These are phyloP conservation scores for Xerocomus alliaceus DNA, from an alignment of 1,284 basidiomycete genomes.

Conservation along the genomic window DNA sequence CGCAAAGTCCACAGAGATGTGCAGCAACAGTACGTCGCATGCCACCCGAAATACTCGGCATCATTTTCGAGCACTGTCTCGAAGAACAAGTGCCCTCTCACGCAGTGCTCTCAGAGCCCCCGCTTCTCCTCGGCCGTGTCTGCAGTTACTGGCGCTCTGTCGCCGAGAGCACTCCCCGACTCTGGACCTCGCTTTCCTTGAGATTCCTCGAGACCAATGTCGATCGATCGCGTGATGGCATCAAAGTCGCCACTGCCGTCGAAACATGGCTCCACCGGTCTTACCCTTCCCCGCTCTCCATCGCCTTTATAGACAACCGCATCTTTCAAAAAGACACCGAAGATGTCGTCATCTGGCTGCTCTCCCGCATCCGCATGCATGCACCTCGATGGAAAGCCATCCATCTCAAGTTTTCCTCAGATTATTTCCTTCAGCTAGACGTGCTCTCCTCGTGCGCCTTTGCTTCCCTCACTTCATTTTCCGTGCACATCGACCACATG, in stretches of 20 bases:
- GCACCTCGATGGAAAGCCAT: slow-evolving; percentile 34
- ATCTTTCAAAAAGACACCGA: slow-evolving; percentile 36
- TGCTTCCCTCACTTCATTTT: slow-evolving; percentile 31
- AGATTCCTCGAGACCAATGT: slow-evolving; percentile 31
- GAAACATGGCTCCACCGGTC: slow-evolving; percentile 34
- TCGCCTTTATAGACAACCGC: slow-evolving; percentile 35
- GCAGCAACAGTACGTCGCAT: slow-evolving; percentile 14
- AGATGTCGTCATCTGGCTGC: slow-evolving; percentile 26
- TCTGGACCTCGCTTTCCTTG: slow-evolving; percentile 35
- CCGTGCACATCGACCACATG: slow-evolving; percentile 38
- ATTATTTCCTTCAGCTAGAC: slow-evolving; percentile 30
- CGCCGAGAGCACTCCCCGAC: slow-evolving; percentile 15
- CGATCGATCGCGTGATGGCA: slow-evolving; percentile 31
- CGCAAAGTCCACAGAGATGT: not conserved
- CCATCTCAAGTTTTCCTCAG: slow-evolving; percentile 37
- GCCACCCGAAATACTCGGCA: slow-evolving; percentile 35
- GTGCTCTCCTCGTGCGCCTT: slow-evolving; percentile 31
- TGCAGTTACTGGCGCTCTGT: slow-evolving; percentile 33
- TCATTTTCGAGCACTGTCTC: slow-evolving; percentile 35
- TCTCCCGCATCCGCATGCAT: slow-evolving; percentile 26
- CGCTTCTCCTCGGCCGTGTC: slow-evolving; percentile 32
- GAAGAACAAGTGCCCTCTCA: not conserved
- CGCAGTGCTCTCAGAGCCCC: slow-evolving; percentile 14
- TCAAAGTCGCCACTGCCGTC: slow-evolving; percentile 20
- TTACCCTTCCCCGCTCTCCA: slow-evolving; percentile 29